Evolutionary conservation across 2,329 filamentous ascomycete species (phyloP), one percentile per base, ranked within the genome.

Genomic region (Fusarium abutilonis): DNA sequence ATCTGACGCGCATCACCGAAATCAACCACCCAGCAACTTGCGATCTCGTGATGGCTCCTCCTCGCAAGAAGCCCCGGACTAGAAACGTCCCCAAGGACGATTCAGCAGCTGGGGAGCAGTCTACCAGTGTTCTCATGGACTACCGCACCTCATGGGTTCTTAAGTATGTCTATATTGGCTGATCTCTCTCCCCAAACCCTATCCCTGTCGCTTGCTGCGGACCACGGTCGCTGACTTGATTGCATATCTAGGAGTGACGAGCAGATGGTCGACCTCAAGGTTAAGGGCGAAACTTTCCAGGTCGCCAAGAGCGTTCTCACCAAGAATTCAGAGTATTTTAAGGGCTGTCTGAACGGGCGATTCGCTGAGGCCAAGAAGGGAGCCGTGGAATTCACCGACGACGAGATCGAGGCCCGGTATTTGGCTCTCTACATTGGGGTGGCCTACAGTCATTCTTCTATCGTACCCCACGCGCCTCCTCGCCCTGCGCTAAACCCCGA

Each of bases 321-420:
- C 9, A 64, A 65, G 21, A 67, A 73, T 43, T 77, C 75, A 1
- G 72, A 74, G n/a, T 77, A 77, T 42, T 77, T 76, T 38, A 62
- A 68, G 11, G 51, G 66, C 9, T 73, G 71, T 55, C 46, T 75
- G 21, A 63, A 60, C 46, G 58, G 71, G 11, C 60, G 65, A 7
- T 76, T 72, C 42, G 38, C 48, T 9, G 74, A 76, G 47, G 68
- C 63, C 4, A 65, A 64, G 31, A 68, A 70, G 28, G 66, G 72
- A 11, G 36, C 55, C 2, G 61, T 77, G 11, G 50, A 56, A 3
- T 76, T 76, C 39, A 19, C 31, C 19, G 63, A 53, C 32, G 69
- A 74, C 11, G 73, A 76, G 11, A 67, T 77, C 23, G 70, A 77
- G 7, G 66, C 74, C 13, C 66, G 67, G 7, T 76, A 74, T 40